phyloP scores from a whole-genome alignment of 805 yeast species.

The Nakazawaea populi region DNA sequence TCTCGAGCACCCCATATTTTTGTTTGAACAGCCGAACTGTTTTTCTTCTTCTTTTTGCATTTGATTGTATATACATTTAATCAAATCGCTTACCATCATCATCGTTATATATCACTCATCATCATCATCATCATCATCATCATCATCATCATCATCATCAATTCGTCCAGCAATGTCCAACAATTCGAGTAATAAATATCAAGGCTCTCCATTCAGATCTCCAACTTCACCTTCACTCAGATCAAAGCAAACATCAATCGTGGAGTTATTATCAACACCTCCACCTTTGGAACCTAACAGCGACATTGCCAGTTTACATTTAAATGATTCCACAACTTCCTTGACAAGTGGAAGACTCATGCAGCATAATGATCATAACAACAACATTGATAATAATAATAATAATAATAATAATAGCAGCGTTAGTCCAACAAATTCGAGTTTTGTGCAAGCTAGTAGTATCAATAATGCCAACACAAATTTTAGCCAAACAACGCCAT shows the following conservation, averaged over 20 bases:
- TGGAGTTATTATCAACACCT: conserved; percentile 69
- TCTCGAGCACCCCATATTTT: too few relatives aligned
- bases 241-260: conserved; percentile 62
- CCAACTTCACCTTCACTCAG: conserved; percentile 27
- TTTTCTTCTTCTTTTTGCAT: too few relatives aligned
- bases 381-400: background rate
- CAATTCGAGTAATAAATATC: conserved; percentile 21
- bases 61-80: too few relatives aligned
- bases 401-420: background rate
- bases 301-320: conserved; percentile 13
- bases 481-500: background rate
- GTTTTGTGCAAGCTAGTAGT: background rate
- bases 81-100: too few relatives aligned
- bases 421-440: background rate
- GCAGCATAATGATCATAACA: conserved; percentile 3
- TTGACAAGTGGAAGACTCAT: background rate
- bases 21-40: too few relatives aligned
- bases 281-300: conserved; percentile 46
- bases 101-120: too few relatives aligned
- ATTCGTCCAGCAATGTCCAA: too few relatives aligned
- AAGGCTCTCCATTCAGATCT: conserved; percentile 31
- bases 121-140: too few relatives aligned
- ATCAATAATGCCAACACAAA: background rate
- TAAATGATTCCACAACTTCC: conserved; percentile 4
- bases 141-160: too few relatives aligned